These are phyloP conservation scores for Aegilops longissima DNA, from an alignment of 176 grass and related monocot genomes.

Conservation along the genomic window DNA sequence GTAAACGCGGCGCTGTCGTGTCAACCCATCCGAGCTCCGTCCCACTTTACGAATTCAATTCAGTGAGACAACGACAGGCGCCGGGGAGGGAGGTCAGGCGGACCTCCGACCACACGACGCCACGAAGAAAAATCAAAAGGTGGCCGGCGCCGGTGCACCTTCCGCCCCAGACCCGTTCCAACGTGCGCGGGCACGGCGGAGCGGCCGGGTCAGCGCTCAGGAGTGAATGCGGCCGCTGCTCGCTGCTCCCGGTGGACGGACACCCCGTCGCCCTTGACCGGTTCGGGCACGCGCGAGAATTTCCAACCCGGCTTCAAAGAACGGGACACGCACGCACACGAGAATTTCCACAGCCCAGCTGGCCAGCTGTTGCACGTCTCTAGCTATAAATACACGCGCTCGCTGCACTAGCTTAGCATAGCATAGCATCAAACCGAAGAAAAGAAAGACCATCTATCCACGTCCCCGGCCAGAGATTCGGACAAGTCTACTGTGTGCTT, in stretches of 20 bases:
- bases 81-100: background rate
- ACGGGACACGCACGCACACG: background rate
- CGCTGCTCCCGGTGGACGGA: background rate
- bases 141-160: conserved; percentile 30
- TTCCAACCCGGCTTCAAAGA: conserved; percentile 11
- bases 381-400: conserved; percentile 4
- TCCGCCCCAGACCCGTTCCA: background rate
- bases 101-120: background rate
- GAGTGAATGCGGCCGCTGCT: background rate
- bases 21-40: conserved; percentile 6
- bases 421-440: background rate
- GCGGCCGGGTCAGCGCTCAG: background rate
- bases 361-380: too few relatives aligned
- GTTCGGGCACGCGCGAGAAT: background rate
- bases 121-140: background rate
- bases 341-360: background rate
- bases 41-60: conserved; percentile 2
- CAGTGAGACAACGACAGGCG: background rate
- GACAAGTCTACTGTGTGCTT: background rate
- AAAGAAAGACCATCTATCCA: background rate
- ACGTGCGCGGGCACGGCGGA: background rate
- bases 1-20: conserved; percentile 11
- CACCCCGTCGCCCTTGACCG: conserved; percentile 17
- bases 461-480: too few relatives aligned
- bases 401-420: too few relatives aligned